Evolutionary conservation across 2,329 filamentous ascomycete species (phyloP).

Genomic region (Fusarium goolgardi): DNA sequence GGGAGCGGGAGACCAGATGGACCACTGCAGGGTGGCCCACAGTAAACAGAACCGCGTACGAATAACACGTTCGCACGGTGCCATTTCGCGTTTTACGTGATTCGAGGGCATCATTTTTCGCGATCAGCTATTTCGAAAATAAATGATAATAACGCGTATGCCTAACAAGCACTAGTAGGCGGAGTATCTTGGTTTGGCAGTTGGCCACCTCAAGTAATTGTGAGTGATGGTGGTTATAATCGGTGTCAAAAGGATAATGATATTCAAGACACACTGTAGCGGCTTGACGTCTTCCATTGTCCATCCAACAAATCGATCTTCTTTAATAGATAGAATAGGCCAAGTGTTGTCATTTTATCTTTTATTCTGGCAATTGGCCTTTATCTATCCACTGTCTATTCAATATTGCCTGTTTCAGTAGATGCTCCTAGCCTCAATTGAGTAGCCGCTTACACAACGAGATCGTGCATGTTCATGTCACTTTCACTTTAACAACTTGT

Average conservation of each 20-base stretch:
- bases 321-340: background rate
- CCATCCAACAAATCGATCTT: background rate
- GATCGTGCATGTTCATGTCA: background rate
- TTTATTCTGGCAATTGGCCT: background rate
- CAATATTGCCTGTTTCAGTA: background rate
- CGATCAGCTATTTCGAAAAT: background rate
- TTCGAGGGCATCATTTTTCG: background rate
- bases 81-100: background rate
- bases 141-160: background rate
- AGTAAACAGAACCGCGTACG: background rate
- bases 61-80: conserved; percentile 2
- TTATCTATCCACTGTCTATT: background rate
- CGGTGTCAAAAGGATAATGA: background rate
- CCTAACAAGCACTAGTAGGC: background rate
- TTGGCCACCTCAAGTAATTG: background rate
- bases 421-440: too few relatives aligned
- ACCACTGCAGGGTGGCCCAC: background rate
- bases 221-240: background rate
- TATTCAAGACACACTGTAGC: background rate
- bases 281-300: background rate
- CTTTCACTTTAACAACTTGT: background rate
- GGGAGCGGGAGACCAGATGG: background rate
- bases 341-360: too few relatives aligned
- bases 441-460: background rate
- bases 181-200: background rate